These are phyloP conservation scores for Dispira simplex DNA, from an alignment of 192 early-diverging fungal species.

Conservation along the genomic window DNA sequence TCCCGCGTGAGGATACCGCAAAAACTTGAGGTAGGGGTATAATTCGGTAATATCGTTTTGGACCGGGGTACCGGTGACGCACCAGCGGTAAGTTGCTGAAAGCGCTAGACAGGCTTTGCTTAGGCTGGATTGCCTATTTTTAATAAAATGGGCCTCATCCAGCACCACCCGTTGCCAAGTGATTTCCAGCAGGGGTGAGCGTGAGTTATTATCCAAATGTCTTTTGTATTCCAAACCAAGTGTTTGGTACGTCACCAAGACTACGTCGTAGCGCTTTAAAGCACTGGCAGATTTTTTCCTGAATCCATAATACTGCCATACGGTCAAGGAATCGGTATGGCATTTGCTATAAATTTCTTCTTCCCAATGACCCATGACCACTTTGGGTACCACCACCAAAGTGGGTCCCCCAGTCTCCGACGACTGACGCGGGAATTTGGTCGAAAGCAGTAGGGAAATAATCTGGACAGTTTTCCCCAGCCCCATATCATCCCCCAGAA, in stretches of 20 bases:
- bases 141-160: conserved; percentile 50
- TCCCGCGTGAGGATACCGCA: conserved; percentile 22
- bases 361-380: conserved; percentile 56
- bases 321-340: conserved; percentile 27
- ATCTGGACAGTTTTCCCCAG: conserved; percentile 64
- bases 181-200: conserved; percentile 21
- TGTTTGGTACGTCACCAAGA: conserved; percentile 30
- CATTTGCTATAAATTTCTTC: conserved; percentile 43
- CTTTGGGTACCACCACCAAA: conserved; percentile 50
- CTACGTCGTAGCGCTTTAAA: conserved; percentile 30
- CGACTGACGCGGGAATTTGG: conserved; percentile 15
- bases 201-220: background rate
- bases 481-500: conserved; percentile 55
- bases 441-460: conserved; percentile 38
- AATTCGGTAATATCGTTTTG: conserved; percentile 58
- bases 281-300: conserved; percentile 13
- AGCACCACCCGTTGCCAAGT: conserved; percentile 34
- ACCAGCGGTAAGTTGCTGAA: conserved; percentile 38
- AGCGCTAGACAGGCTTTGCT: conserved; percentile 28
- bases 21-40: conserved; percentile 47
- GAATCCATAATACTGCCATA: conserved; percentile 46
- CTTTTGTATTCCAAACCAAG: conserved; percentile 14
- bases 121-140: conserved; percentile 29
- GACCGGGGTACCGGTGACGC: conserved; percentile 42
- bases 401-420: conserved; percentile 25